Evolutionary conservation across 805 yeast species (phyloP).

Genomic region (Teunomyces atbi): DNA sequence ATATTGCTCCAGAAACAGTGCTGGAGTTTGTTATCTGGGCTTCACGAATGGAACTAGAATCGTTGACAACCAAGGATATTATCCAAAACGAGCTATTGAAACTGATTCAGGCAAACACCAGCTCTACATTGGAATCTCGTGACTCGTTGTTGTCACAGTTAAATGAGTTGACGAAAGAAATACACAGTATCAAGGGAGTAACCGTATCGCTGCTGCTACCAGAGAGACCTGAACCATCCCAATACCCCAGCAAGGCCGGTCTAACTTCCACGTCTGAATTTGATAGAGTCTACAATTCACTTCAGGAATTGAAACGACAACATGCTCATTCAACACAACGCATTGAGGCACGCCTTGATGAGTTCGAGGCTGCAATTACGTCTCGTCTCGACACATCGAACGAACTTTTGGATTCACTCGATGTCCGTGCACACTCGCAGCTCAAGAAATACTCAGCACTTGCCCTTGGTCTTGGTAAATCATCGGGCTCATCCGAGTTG

Average conservation of each 20-base stretch:
- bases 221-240: neutral
- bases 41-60: slow-evolving; percentile 28
- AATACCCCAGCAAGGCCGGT: neutral
- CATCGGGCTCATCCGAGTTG: neutral
- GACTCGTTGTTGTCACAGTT: neutral
- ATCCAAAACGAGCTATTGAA: neutral
- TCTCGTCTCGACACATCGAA: neutral
- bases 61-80: slow-evolving; percentile 21
- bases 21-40: slow-evolving; percentile 25
- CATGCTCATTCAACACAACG: neutral
- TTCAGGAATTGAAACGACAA: neutral
- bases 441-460: slow-evolving; percentile 1
- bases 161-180: neutral
- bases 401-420: slow-evolving; percentile 1
- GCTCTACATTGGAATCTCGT: neutral
- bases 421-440: slow-evolving; percentile 1
- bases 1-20: neutral
- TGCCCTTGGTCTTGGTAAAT: neutral
- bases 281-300: neutral
- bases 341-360: neutral
- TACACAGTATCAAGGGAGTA: neutral
- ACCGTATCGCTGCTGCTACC: neutral
- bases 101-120: neutral
- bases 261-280: neutral
- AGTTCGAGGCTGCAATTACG: neutral